Evolutionary conservation across 176 grass and related monocot species (phyloP), one percentile per base, ranked within the genome.

Genomic region (Alloteropsis semialata): DNA sequence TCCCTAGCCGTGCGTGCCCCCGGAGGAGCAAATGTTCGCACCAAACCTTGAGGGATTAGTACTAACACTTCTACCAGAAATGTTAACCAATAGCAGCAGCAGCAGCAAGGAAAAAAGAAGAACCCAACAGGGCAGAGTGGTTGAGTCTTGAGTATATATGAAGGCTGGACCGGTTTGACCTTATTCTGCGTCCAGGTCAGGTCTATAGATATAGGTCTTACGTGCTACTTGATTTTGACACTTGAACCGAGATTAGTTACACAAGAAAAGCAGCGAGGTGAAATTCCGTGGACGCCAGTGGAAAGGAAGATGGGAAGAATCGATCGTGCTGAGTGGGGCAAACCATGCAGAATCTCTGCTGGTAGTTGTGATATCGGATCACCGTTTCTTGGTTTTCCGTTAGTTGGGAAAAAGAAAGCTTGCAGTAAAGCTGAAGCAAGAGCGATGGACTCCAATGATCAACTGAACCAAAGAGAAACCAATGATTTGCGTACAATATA

Each of bases 211-310:
- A 29, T 61, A 11, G 29, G 13, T 61, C 42, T 13, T 5, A n/a
- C 55, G 32, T 32, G 25, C 48, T 22, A 11, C 61, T 13, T 82
- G 88, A 86, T 77, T 7, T 49, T 38, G 83, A 86, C 88, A 22
- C 44, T 24, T 15, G 42, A 89, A 85, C 77, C 36, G 25, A 76
- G 65, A 56, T 81, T 27, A 61, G 65, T 51, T 82, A 49, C 60
- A 42, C 53, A 55, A 55, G 36, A 28, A 50, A 45, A 13, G 19
- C 19, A 3, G 2, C 18, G 21, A 27, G 66, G 83, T 82, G 78
- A 82, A 77, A 64, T 21, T 38, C 19, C 51, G 77, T 30, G 39
- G 34, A 54, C 14, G 50, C 25, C 53, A 53, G 25, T 44, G 82
- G 41, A 68, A 60, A 69, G 7, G 60, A 29, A 67, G 85, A 58